Conservation (phyloP, 306 rosid species). For the Cotoneaster glaucophyllus region DNA sequence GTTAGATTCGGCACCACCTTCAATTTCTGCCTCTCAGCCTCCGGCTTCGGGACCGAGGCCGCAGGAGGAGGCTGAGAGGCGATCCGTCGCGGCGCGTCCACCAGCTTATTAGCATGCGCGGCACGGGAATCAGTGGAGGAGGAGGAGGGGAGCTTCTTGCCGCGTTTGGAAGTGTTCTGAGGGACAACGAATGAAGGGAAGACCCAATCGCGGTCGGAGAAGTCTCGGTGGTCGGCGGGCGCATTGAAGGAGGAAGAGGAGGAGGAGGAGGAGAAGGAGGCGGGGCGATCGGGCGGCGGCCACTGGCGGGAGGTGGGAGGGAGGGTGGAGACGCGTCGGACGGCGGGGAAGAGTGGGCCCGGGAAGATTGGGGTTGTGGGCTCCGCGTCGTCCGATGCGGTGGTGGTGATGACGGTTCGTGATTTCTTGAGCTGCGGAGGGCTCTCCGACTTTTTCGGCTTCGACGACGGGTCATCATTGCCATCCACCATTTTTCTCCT, state of each 20-base stretch:
- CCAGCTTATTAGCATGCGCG: neutral
- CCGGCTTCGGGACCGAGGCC: neutral
- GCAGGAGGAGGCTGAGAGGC: neutral
- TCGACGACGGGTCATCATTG: neutral
- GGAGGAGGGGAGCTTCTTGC: neutral
- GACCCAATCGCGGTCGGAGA: conserved; percentile 54
- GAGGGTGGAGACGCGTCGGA: conserved; percentile 27
- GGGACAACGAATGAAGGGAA: conserved; percentile 72
- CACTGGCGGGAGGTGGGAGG: neutral
- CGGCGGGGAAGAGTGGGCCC: conserved; percentile 42
- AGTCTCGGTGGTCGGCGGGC: conserved; percentile 16
- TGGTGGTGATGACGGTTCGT: conserved; percentile 24
- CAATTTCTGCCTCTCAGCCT: neutral
- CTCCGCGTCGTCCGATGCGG: conserved; percentile 6
- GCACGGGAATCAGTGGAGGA: conserved; percentile 13
- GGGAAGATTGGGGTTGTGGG: conserved; percentile 20
- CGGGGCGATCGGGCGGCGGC: conserved; percentile 35
- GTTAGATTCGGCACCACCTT: conserved; percentile 3
- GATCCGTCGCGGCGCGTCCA: neutral
- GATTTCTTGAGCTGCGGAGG: conserved; percentile 55
- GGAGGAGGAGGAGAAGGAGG: conserved; percentile 13
- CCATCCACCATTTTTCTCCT: neutral
- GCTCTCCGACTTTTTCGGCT: conserved; percentile 20
- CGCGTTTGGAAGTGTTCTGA: conserved; percentile 35
- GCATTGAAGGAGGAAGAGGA: neutral